These are phyloP conservation scores for Kwoniella dendrophila DNA, from an alignment of 768 basidiomycete genomes.

Conservation along the genomic window DNA sequence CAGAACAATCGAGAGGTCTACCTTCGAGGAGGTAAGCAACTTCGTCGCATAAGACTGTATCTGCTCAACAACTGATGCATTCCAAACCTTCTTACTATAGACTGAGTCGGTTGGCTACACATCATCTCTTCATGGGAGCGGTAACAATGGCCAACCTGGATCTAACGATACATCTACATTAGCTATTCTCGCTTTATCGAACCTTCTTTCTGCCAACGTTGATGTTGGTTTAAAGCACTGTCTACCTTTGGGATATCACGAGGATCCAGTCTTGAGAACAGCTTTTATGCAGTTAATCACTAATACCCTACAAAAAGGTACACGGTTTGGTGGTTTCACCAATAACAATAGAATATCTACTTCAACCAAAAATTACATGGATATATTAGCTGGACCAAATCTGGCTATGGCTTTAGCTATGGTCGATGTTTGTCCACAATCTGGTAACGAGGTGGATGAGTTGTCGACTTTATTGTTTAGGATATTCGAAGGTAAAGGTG, in stretches of 20 bases:
- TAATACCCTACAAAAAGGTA: slow-evolving; percentile 75
- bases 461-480: slow-evolving; percentile 81
- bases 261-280: slow-evolving; percentile 68
- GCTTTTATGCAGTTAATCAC: slow-evolving; percentile 86
- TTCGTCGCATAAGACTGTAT: neutral
- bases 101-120: slow-evolving; percentile 13
- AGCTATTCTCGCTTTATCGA: slow-evolving; percentile 76
- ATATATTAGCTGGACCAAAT: slow-evolving; percentile 22
- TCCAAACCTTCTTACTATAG: neutral
- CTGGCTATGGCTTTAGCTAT: slow-evolving; percentile 66
- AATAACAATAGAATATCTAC: slow-evolving; percentile 19
- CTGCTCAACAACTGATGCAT: neutral
- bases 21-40: slow-evolving; percentile 18
- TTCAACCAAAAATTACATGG: slow-evolving; percentile 26
- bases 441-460: slow-evolving; percentile 68
- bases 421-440: slow-evolving; percentile 78
- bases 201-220: slow-evolving; percentile 79
- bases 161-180: slow-evolving; percentile 59
- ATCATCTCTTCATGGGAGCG: slow-evolving; percentile 10
- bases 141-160: neutral
- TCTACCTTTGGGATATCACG: slow-evolving; percentile 73
- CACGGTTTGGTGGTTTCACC: slow-evolving; percentile 65
- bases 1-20: slow-evolving; percentile 27
- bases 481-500: slow-evolving; percentile 75
- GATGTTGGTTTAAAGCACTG: slow-evolving; percentile 89